These are phyloP conservation scores for Haematococcus sp. DNA, from an alignment of 139 green algal species.

Conservation along the genomic window DNA sequence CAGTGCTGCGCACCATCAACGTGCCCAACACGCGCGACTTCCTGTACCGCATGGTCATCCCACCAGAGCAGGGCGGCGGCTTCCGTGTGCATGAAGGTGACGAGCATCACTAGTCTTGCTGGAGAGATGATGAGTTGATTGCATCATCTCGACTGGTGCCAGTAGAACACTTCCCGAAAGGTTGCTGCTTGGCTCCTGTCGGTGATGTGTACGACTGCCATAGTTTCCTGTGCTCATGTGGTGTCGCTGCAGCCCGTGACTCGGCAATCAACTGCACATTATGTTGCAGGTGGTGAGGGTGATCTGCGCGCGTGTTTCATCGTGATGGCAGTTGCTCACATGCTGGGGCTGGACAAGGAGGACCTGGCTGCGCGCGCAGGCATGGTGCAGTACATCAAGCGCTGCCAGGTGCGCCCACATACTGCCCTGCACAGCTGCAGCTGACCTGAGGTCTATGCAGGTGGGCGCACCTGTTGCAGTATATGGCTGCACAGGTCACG, in stretches of 20 bases:
- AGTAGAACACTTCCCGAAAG: too few species aligned
- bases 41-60: slow-evolving; percentile 73
- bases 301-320: slow-evolving; percentile 93
- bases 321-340: slow-evolving; percentile 75
- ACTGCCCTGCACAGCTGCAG: too few species aligned
- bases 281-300: slow-evolving; percentile 78
- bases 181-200: too few species aligned
- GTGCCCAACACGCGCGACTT: slow-evolving; percentile 54
- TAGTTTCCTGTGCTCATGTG: neutral
- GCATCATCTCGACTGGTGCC: too few species aligned
- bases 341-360: slow-evolving; percentile 69
- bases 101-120: too few species aligned
- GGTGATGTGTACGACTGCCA: neutral
- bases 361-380: slow-evolving; percentile 47
- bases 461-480: too few species aligned
- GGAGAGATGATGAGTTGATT: too few species aligned
- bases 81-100: slow-evolving; percentile 86
- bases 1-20: slow-evolving; percentile 65
- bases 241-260: too few species aligned
- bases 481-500: too few species aligned
- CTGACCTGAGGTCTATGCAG: too few species aligned
- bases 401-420: slow-evolving; percentile 60
- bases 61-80: slow-evolving; percentile 61
- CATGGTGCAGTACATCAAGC: slow-evolving; percentile 62
- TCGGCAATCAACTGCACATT: too few species aligned